Base-by-base conservation (phyloP, 176 grass and related monocot species). In the Triticum aestivum region DNA sequence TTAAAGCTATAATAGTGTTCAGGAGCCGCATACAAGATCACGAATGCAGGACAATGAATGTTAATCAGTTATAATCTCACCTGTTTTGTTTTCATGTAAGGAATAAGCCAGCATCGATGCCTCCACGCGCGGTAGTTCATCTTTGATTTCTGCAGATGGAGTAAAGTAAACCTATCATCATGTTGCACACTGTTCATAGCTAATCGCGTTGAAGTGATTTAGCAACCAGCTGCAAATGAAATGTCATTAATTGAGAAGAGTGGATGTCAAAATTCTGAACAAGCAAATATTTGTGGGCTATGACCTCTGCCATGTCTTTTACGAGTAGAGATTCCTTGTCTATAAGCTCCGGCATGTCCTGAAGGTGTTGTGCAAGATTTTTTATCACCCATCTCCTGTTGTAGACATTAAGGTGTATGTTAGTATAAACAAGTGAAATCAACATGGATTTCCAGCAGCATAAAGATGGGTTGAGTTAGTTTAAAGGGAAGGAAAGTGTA, bases 81-180 rank as follows among this genome's bases (percentile, higher is more conserved):
- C 85, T 94, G 96, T 80, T 75, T 49, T 52, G 69, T 86, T 84
- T 83, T 92, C 96, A 98, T 94, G 88, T 84, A 90, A 86, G 75
- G 87, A 88, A 94, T 90, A 88, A 98, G 91, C 96, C 96, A 98
- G 49, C 88, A 95, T 8, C 90, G 88, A 76, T 98, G 92, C 87
- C 89, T 94, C 93, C 96, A 94, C 58, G 91, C 91, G 45, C 93
- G 96, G 74, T 95, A 98, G 89, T 98, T 98, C 96, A 98, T 98
- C 84, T 98, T 98, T 34, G 89, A 98, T 92, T 94, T 98, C 96
- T 95, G 65, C 86, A 95, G 9, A 90, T 67, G 32, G 4, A 5
- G 3, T 51, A 10, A 75, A 83, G 14, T 30, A 90, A 82, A 49
- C 71, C 33, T 20, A 34, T 59, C 56, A 59, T 79, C 3, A 70